Conservation (phyloP, 1,284 basidiomycete species). For the Schizophyllum commune region DNA sequence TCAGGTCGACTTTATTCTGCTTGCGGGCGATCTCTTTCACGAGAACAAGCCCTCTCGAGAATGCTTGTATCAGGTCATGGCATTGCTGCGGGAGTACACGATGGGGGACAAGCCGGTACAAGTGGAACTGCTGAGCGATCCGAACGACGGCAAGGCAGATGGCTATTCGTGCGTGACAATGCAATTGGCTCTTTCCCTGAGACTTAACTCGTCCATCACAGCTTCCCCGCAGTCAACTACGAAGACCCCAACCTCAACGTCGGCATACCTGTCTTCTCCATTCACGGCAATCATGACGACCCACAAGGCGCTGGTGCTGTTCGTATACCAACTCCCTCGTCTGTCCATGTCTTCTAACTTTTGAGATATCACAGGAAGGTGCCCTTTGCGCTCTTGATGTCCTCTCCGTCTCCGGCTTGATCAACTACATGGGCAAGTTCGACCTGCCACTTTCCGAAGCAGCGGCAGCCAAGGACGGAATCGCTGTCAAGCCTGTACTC, state of each 20-base stretch:
- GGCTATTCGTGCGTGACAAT: constrained; percentile 67
- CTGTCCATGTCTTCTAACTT: background rate
- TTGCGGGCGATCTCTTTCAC: constrained; percentile 96
- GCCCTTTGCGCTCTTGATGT: constrained; percentile 94
- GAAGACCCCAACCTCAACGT: constrained; percentile 96
- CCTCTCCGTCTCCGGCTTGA: constrained; percentile 85
- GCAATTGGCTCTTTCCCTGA: background rate
- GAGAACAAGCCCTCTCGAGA: constrained; percentile 94
- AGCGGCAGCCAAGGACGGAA: constrained; percentile 66
- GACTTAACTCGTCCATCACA: constrained; percentile 30
- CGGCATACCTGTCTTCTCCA: constrained; percentile 93
- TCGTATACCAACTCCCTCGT: constrained; percentile 19
- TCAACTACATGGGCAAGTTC: constrained; percentile 97
- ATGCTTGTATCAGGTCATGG: constrained; percentile 83
- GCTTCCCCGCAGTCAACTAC: constrained; percentile 96
- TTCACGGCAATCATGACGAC: constrained; percentile 99
- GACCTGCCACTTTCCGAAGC: constrained; percentile 58
- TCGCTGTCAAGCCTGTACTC: constrained; percentile 85
- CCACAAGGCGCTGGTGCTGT: constrained; percentile 93
- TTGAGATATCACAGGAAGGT: constrained; percentile 60
- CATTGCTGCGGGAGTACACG: constrained; percentile 86
- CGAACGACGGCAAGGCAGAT: constrained; percentile 78
- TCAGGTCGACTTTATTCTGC: constrained; percentile 89
- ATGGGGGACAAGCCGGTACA: constrained; percentile 83
- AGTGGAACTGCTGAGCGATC: constrained; percentile 88